These are phyloP conservation scores for Gymnopilus junonius DNA, from an alignment of 768 basidiomycete genomes.

Conservation along the genomic window DNA sequence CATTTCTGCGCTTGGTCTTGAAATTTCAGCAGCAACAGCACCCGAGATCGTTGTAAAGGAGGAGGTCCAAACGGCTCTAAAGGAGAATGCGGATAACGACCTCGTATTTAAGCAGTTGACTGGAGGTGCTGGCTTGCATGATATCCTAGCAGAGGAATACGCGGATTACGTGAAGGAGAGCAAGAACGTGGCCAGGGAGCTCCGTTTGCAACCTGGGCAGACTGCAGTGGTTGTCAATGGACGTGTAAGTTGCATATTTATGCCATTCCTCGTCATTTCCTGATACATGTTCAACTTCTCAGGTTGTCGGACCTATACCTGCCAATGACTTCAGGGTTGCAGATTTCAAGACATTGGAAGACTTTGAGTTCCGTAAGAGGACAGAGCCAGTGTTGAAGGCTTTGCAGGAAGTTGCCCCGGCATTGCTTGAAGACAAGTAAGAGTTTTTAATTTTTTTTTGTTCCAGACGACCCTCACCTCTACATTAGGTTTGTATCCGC, in stretches of 20 bases:
- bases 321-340: conserved; percentile 54
- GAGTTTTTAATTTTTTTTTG: neutral
- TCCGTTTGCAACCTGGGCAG: conserved; percentile 65
- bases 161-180: conserved; percentile 47
- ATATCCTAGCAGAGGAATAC: conserved; percentile 40
- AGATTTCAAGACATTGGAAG: conserved; percentile 76
- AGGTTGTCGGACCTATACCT: conserved; percentile 82
- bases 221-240: conserved; percentile 81
- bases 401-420: conserved; percentile 55
- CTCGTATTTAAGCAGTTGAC: conserved; percentile 36
- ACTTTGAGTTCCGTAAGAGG: conserved; percentile 76
- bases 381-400: conserved; percentile 71
- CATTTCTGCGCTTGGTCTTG: conserved; percentile 41
- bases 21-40: conserved; percentile 1
- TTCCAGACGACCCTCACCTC: neutral
- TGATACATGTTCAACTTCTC: neutral
- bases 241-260: conserved; percentile 55
- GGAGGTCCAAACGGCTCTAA: conserved; percentile 43
- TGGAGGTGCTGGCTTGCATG: conserved; percentile 35
- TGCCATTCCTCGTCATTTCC: no score
- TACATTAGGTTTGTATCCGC: conserved; percentile 57
- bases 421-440: conserved; percentile 31
- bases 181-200: conserved; percentile 52
- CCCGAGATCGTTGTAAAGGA: conserved; percentile 1
- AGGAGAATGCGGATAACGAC: conserved; percentile 22